Evolutionary conservation across 129 eudicot species (phyloP), one percentile per base, ranked within the genome.

Genomic region (Pseudognaphalium luteoalbum): DNA sequence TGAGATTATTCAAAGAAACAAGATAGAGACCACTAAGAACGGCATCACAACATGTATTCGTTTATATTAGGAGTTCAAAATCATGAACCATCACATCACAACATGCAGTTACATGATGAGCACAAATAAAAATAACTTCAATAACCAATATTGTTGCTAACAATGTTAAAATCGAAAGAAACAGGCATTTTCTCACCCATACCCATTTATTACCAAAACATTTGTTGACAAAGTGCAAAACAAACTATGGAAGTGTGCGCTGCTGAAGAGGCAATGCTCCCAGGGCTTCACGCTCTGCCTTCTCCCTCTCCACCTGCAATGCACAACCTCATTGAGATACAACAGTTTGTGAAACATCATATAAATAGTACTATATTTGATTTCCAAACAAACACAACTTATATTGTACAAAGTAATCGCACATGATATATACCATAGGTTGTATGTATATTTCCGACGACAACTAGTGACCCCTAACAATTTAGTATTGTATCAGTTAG

Each of bases 181-280:
- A 44, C 56, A 6, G 42, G 29, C 50, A 37, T 61, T 42, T 20
- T 22, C 69, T 19, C 57, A 34, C 39, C 42, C 30, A 21, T 11
- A 28, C 25, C 50, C 35, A 25, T 56, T 25, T 41, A 70, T 70
- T 70, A 68, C 35, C 37, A 59, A 58, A 60, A 32, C 25, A 14
- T 54, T 73, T 58, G 54, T 58, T 59, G 54, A 16, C 9, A 35
- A 32, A 33, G 9, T 6, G 51, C 15, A 47, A 71, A 35, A 70
- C 11, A 52, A 65, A 34, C 77, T 73, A 80, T 0, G 87, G 85
- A 62, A 85, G 47, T 12, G 84, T 69, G 29, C 92, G 92, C 65
- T 87, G 92, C 79, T 87, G 79, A 10, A 87, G 83, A 21, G 92
- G 92, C 81, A 87, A 80, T 51, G 92, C 92, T 77, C 92, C 92